Evolutionary conservation across 2,329 filamentous ascomycete genomes (phyloP), one percentile per base, ranked within the genome.

Genomic region (Botrytis hyacinthi): DNA sequence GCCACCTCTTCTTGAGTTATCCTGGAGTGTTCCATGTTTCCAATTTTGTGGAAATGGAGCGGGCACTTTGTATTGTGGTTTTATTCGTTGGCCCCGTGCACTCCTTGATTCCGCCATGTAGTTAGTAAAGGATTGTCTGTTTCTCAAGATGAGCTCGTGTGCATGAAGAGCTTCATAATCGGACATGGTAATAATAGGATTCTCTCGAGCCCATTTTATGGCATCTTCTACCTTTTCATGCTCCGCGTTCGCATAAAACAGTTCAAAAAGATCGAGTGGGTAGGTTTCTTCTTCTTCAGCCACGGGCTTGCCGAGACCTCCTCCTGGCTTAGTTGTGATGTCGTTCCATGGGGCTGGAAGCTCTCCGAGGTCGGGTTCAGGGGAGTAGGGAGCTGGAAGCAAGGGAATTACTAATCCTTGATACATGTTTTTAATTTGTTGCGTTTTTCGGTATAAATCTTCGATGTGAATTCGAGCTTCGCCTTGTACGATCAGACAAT

Each of bases 401-500:
- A 32, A 2, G 3, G 48, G 48, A 12, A 20, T 1, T 16, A 18
- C 20, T 22, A 26, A 3, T 3, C 1, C 26, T 40, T 3, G 14
- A n/a, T 37, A 68, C 3, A 32, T 9, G 3, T 57, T 40, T 26
- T 69, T 69, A 3, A 69, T 4, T 12, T 9, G 40, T 42, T 42
- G 26, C 5, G 66, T 69, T 16, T 8, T 26, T 26, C 12, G n/a
- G n/a, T 69, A 69, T 32, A 69, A 18, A 16, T 69, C 48, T 9
- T 69, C 18, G 18, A 69, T 18, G 26, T 57, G 35, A 5, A 69
- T 69, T 26, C 66, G 66, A 8, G 26, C 37, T 37, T 69, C 66
- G 35, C 37, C 26, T 59, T 69, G 66, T 6, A 69, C n/a, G 37
- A 69, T 69, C 22, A 69, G 40, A 32, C 66, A 69, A 59, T 69